Evolutionary conservation across 768 basidiomycete species (phyloP).

Genomic region (Tylopilus felleus): DNA sequence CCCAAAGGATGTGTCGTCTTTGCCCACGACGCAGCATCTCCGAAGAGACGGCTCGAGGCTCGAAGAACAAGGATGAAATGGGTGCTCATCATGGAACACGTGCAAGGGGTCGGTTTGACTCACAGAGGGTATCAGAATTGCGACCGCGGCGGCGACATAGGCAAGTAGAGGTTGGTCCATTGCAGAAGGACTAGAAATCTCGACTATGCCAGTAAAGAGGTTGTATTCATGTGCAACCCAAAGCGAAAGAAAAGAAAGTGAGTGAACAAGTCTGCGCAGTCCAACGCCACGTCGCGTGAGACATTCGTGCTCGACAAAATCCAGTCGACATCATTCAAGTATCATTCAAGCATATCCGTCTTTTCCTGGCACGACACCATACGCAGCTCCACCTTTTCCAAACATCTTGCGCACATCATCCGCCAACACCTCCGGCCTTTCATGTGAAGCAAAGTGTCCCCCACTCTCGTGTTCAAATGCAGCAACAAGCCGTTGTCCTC

Average conservation of each 20-base stretch:
- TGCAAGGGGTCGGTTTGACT: slow-evolving; percentile 16
- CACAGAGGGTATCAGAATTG: slow-evolving; percentile 26
- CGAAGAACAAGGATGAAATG: slow-evolving; percentile 94
- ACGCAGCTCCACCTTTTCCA: slow-evolving; percentile 47
- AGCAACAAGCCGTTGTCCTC: slow-evolving; percentile 42
- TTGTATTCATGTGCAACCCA: background rate
- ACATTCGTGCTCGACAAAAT: too few species aligned
- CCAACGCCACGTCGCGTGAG: background rate
- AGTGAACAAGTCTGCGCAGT: background rate
- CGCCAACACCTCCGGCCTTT: slow-evolving; percentile 46
- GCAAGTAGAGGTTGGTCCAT: slow-evolving; percentile 28
- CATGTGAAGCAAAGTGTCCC: slow-evolving; percentile 59
- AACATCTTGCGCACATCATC: slow-evolving; percentile 56
- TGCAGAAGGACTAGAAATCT: background rate
- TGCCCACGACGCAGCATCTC: slow-evolving; percentile 51
- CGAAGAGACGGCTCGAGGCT: slow-evolving; percentile 54
- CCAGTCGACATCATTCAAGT: too few species aligned
- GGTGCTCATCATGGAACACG: slow-evolving; percentile 52
- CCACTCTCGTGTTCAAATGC: slow-evolving; percentile 46
- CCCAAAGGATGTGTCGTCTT: slow-evolving; percentile 61
- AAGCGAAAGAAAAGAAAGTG: too few species aligned
- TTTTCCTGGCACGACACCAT: slow-evolving; percentile 43
- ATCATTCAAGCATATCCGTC: slow-evolving; percentile 38
- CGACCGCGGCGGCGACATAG: slow-evolving; percentile 19
- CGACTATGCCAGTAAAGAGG: background rate